Percentiles rank a stretch among this genome's conserved stretches.
phyloP scores from a whole-genome alignment of 345 rosid genomes.

The Hirschfeldia incana region DNA sequence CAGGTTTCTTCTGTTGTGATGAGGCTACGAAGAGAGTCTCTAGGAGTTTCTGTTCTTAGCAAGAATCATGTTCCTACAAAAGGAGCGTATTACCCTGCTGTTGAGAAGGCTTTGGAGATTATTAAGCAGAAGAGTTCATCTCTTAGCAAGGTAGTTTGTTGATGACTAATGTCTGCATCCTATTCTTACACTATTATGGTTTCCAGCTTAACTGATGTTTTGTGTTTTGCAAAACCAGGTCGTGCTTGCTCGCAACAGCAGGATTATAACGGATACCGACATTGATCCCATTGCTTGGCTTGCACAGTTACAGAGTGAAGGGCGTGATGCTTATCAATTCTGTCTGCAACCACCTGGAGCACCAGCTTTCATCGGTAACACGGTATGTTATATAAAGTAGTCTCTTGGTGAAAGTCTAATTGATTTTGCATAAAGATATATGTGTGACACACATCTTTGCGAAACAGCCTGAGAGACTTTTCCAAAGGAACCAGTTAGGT shows the following conservation, averaged over 20 bases:
- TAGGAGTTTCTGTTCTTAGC: conserved; percentile 58
- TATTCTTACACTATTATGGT: background rate
- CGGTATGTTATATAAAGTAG: conserved; percentile 49
- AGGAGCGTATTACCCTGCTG: conserved; percentile 65
- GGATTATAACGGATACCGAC: conserved; percentile 58
- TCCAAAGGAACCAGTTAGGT: conserved; percentile 70
- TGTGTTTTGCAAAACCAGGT: conserved; percentile 48
- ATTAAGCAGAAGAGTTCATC: conserved; percentile 56
- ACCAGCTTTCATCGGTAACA: conserved; percentile 94
- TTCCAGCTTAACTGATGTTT: background rate
- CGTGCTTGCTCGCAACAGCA: conserved; percentile 88
- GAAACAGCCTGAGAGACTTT: conserved; percentile 98
- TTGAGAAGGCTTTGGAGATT: conserved; percentile 69
- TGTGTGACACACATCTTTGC: conserved; percentile 38
- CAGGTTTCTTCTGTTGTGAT: conserved; percentile 61
- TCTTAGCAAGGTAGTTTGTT: conserved; percentile 59
- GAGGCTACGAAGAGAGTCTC: conserved; percentile 46
- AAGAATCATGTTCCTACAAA: conserved; percentile 63
- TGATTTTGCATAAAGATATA: background rate
- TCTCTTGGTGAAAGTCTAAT: background rate
- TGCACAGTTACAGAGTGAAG: conserved; percentile 81
- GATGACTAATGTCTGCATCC: background rate
- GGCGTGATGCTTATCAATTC: conserved; percentile 84
- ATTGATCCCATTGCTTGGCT: conserved; percentile 82
- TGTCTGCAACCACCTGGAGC: conserved; percentile 89